Percentiles rank a stretch among this genome's conserved stretches.
phyloP scores from a whole-genome alignment of 1,284 basidiomycete species.

The Mycosarcoma mackinlayi region DNA sequence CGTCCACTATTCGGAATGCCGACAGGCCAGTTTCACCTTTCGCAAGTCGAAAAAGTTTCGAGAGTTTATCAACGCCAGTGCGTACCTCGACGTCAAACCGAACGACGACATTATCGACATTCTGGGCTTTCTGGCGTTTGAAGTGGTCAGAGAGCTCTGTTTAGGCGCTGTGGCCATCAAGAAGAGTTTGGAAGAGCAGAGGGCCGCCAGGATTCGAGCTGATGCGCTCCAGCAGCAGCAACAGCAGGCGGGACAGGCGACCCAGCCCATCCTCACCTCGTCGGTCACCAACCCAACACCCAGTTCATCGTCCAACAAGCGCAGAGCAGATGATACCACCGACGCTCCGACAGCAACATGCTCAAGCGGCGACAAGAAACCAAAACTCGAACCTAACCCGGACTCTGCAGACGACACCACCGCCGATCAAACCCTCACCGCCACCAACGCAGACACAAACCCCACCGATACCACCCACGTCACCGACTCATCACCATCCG shows the following conservation, averaged over 20 bases:
- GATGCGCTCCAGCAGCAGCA: conserved; percentile 14
- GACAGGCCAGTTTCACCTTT: conserved; percentile 96
- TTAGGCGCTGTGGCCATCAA: conserved; percentile 70
- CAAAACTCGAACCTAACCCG: conserved; percentile 7
- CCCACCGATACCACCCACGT: neutral
- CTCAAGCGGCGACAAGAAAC: conserved; percentile 4
- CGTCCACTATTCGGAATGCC: conserved; percentile 95
- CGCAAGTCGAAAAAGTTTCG: conserved; percentile 88
- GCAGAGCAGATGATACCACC: conserved; percentile 7
- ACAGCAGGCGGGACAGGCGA: conserved; percentile 3
- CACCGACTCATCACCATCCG: neutral
- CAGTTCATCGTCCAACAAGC: neutral
- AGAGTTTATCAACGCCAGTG: conserved; percentile 91
- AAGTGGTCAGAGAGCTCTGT: conserved; percentile 93
- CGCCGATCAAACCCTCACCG: conserved; percentile 3
- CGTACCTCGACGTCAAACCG: conserved; percentile 87
- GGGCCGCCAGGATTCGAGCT: conserved; percentile 10
- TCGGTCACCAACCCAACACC: neutral
- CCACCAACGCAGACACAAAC: neutral
- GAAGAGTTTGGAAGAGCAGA: conserved; percentile 50
- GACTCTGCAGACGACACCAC: conserved; percentile 3
- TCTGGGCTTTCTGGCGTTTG: conserved; percentile 94
- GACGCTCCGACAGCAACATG: neutral
- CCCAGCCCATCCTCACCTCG: no score
- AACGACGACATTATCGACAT: conserved; percentile 97